Conservation (phyloP, 305 asterid genomes). For the Stenogyne calaminthoides region DNA sequence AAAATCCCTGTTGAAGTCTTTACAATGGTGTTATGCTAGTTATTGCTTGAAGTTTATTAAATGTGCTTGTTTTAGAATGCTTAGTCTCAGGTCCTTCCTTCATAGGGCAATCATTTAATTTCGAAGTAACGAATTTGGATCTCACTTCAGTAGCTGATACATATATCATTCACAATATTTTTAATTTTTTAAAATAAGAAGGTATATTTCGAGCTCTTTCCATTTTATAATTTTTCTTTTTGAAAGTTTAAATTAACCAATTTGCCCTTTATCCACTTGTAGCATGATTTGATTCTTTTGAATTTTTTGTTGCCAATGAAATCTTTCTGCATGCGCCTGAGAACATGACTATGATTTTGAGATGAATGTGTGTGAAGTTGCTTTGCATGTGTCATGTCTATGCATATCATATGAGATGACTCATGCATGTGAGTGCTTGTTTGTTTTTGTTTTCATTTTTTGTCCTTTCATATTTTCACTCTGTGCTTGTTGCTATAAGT, state of each 20-base stretch:
- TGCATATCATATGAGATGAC: not conserved
- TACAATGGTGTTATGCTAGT: not conserved
- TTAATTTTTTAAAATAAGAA: not conserved
- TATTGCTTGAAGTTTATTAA: not conserved
- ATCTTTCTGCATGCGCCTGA: conserved; percentile 11
- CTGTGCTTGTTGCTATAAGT: conserved; percentile 15
- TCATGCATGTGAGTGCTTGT: not conserved
- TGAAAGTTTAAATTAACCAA: conserved; percentile 21
- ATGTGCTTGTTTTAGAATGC: not conserved
- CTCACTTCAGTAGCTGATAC: conserved; percentile 7
- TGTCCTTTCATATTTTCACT: not conserved
- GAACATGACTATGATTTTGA: conserved; percentile 22
- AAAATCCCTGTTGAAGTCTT: conserved; percentile 1
- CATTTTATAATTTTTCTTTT: not conserved
- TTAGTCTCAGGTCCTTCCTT: not conserved
- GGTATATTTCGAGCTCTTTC: conserved; percentile 39
- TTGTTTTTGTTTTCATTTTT: too few species aligned
- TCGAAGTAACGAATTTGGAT: not conserved
- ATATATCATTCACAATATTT: not conserved
- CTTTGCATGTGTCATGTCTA: conserved; percentile 13
- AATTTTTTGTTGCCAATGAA: not conserved
- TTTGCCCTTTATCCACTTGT: conserved; percentile 11
- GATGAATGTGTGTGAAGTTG: conserved; percentile 14
- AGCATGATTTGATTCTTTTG: conserved; percentile 20
- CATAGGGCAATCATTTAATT: not conserved